Conservation (phyloP, 768 basidiomycete species). For the Ramaria sp. region DNA sequence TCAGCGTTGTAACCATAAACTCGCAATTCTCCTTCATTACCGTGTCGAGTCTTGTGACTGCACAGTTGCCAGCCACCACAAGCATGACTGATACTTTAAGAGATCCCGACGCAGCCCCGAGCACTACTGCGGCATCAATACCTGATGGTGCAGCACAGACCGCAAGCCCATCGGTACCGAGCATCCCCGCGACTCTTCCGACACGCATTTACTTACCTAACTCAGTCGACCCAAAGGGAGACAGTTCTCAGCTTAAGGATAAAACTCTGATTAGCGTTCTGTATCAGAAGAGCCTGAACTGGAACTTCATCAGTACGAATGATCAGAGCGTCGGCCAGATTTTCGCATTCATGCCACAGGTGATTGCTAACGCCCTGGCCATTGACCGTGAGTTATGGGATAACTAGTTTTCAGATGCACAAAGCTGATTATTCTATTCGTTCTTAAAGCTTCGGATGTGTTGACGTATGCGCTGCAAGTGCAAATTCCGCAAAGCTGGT, state of each 20-base stretch:
- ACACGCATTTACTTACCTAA: neutral
- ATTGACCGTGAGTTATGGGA: neutral
- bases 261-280: neutral
- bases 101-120: constrained; percentile 1
- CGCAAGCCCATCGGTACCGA: neutral
- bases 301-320: neutral
- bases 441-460: neutral
- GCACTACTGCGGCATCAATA: neutral
- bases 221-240: neutral
- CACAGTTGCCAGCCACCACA: neutral
- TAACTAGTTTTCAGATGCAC: neutral
- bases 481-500: neutral
- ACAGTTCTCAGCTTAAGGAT: neutral
- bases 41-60: neutral
- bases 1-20: constrained; percentile 12
- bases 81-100: neutral
- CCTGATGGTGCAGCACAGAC: neutral
- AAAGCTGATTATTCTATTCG: neutral
- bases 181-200: neutral
- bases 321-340: neutral
- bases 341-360: neutral
- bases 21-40: constrained; percentile 1
- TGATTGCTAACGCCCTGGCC: neutral
- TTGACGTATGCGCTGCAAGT: constrained; percentile 3
- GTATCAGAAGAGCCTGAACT: neutral